phyloP scores from a whole-genome alignment of 2,329 filamentous ascomycete genomes.

The Botryotinia convoluta region DNA sequence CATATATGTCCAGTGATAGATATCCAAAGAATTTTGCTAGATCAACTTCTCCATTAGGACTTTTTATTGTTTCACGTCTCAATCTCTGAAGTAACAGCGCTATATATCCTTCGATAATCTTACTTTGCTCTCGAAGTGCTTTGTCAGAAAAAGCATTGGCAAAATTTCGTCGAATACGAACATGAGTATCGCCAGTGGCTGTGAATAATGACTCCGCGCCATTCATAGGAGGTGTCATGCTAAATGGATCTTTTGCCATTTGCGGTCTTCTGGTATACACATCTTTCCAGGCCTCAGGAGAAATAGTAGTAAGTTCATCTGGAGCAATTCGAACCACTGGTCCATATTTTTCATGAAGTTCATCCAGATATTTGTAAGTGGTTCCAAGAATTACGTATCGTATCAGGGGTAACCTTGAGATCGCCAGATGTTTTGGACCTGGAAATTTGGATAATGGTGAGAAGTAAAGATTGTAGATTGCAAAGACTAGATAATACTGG shows the following conservation, averaged over 20 bases:
- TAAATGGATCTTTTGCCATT: not conserved
- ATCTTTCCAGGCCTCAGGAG: conserved; percentile 2
- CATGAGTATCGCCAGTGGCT: conserved; percentile 25
- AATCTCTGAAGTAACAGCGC: conserved; percentile 18
- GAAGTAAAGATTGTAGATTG: conserved; percentile 26
- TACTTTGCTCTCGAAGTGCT: conserved; percentile 36
- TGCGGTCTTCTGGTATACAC: not conserved
- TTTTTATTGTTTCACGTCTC: not conserved
- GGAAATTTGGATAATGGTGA: conserved; percentile 38
- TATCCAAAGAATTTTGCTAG: conserved; percentile 40
- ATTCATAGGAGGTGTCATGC: conserved; percentile 7
- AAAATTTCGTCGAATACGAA: conserved; percentile 31
- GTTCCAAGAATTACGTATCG: conserved; percentile 15
- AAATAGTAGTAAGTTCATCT: conserved; percentile 35
- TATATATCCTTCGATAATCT: conserved; percentile 26
- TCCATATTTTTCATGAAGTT: conserved; percentile 35
- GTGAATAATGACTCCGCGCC: conserved; percentile 13
- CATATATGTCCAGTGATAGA: conserved; percentile 41
- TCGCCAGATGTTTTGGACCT: conserved; percentile 32
- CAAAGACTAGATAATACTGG: not conserved
- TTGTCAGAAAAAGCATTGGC: conserved; percentile 37
- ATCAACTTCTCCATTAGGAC: conserved; percentile 16
- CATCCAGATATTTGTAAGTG: conserved; percentile 14
- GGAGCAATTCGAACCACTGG: conserved; percentile 36
- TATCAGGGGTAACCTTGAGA: conserved; percentile 18